phyloP scores from a whole-genome alignment of 768 basidiomycete genomes.

The Boletus subcaerulescens region DNA sequence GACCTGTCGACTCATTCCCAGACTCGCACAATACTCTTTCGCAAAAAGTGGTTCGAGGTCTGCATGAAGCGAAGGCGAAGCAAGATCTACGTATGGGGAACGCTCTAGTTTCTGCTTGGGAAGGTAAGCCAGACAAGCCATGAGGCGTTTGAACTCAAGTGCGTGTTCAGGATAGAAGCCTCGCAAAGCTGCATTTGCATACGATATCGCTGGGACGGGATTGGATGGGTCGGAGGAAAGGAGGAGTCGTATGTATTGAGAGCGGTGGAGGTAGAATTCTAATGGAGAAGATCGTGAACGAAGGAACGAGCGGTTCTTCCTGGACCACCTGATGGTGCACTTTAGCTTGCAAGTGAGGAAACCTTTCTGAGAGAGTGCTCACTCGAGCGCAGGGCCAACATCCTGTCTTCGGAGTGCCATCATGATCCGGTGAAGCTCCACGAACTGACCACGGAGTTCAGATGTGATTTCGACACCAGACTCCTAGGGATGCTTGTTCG shows the following conservation, averaged over 20 bases:
- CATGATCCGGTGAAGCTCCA: conserved; percentile 70
- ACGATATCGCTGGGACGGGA: conserved; percentile 60
- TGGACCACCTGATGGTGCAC: conserved; percentile 66
- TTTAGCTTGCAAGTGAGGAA: neutral
- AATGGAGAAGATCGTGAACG: conserved; percentile 70
- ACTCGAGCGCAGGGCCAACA: conserved; percentile 78
- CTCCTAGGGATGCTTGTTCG: conserved; percentile 47
- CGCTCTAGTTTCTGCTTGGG: conserved; percentile 61
- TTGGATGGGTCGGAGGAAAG: conserved; percentile 59
- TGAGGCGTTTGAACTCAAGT: conserved; percentile 64
- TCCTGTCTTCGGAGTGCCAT: conserved; percentile 63
- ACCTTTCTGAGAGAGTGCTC: conserved; percentile 22
- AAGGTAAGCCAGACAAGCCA: conserved; percentile 67
- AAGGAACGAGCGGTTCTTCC: conserved; percentile 62
- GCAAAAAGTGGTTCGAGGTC: conserved; percentile 83
- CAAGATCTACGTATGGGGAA: conserved; percentile 76
- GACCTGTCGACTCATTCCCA: conserved; percentile 87
- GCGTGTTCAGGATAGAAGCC: conserved; percentile 62
- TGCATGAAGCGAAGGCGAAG: conserved; percentile 65
- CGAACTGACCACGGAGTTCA: conserved; percentile 53
- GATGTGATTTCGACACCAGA: conserved; percentile 54
- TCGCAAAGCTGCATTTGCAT: conserved; percentile 65
- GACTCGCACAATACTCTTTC: conserved; percentile 81
- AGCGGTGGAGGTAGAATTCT: conserved; percentile 88
- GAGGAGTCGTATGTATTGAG: conserved; percentile 81